Conservation (phyloP, 1,284 basidiomycete species). For the Ustilago cynodontis region DNA sequence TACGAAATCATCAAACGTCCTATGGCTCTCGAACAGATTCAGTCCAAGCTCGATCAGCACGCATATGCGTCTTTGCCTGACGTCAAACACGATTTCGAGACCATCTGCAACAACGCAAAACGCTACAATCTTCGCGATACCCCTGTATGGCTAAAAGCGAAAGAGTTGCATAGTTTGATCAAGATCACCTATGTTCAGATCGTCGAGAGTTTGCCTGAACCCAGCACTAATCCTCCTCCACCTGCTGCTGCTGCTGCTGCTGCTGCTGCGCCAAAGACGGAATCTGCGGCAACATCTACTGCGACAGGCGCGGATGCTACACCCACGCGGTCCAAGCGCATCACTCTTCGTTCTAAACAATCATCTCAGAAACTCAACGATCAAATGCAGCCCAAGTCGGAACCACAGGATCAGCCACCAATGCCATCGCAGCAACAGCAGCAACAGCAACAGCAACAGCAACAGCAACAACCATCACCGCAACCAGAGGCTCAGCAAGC, state of each 20-base stretch:
- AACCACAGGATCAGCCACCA: slow-evolving; percentile 9
- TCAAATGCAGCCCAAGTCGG: slow-evolving; percentile 7
- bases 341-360: slow-evolving; percentile 35
- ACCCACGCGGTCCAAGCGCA: slow-evolving; percentile 39
- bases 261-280: neutral
- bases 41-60: slow-evolving; percentile 76
- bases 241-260: slow-evolving; percentile 13
- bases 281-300: neutral
- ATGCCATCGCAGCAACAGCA: neutral
- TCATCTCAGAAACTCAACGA: slow-evolving; percentile 44
- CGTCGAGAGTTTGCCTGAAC: slow-evolving; percentile 46
- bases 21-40: slow-evolving; percentile 85
- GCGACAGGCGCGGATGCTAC: slow-evolving; percentile 11
- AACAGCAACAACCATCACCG: neutral
- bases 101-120: slow-evolving; percentile 90
- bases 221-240: slow-evolving; percentile 17
- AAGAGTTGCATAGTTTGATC: slow-evolving; percentile 72
- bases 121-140: slow-evolving; percentile 88
- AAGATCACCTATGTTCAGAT: slow-evolving; percentile 61
- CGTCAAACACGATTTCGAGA: slow-evolving; percentile 83
- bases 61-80: slow-evolving; percentile 78
- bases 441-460: slow-evolving; percentile 1
- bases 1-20: slow-evolving; percentile 87
- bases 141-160: slow-evolving; percentile 85
- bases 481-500: neutral